Evolutionary conservation across 192 early-diverging fungal genomes (phyloP).

Genomic region (Gamsiella multidivaricata): DNA sequence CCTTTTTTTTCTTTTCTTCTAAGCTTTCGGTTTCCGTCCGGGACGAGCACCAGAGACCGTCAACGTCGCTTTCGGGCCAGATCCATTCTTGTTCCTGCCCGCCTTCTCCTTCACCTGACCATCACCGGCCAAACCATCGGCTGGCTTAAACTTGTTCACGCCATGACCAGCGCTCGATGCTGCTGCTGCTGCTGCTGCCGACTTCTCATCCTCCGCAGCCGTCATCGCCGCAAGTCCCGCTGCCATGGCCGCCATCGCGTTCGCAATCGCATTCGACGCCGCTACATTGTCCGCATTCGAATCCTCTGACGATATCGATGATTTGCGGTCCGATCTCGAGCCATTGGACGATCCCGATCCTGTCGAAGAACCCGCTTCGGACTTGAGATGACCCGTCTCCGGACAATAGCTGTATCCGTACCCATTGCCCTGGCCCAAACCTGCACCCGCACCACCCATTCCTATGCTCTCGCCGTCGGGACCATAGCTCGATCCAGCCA

Average conservation of each 20-base stretch:
- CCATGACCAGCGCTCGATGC: too few species aligned
- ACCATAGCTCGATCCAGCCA: neutral
- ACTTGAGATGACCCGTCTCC: slow-evolving; percentile 3
- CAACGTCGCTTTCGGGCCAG: neutral
- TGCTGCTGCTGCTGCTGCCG: slow-evolving; percentile 1
- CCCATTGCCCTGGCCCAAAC: slow-evolving; percentile 43
- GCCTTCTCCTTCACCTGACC: neutral
- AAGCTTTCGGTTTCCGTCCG: slow-evolving; percentile 6
- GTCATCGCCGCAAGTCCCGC: slow-evolving; percentile 46
- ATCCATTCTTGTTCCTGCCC: neutral
- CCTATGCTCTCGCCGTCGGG: slow-evolving; percentile 22
- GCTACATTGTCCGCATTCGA: slow-evolving; percentile 23
- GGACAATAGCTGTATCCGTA: slow-evolving; percentile 49
- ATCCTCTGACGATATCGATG: slow-evolving; percentile 12
- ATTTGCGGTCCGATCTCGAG: neutral
- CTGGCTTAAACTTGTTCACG: too few species aligned
- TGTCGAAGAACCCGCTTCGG: neutral
- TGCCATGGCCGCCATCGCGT: slow-evolving; percentile 52
- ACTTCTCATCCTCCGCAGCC: slow-evolving; percentile 40
- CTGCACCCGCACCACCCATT: slow-evolving; percentile 34
- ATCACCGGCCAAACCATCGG: too few species aligned
- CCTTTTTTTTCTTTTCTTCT: too few species aligned
- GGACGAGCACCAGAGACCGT: neutral
- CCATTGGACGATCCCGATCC: neutral
- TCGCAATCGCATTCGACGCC: slow-evolving; percentile 37